Conservation (phyloP, 495 filamentous ascomycete species). For the Gamarada debralockiae region DNA sequence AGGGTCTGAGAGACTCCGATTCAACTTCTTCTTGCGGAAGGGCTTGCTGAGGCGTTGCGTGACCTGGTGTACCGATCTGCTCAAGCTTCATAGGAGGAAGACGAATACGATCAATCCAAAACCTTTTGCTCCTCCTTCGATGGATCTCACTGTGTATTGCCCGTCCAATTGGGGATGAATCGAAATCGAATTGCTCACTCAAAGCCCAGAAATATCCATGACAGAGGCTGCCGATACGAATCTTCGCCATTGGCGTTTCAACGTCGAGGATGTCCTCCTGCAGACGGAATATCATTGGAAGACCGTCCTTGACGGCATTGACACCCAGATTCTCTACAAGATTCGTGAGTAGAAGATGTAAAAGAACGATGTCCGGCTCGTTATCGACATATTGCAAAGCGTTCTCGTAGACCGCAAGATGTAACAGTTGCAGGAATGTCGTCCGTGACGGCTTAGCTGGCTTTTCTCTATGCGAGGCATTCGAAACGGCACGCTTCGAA, state of each 20-base stretch:
- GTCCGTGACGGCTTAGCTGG: slow-evolving; percentile 50
- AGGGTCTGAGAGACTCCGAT: slow-evolving; percentile 58
- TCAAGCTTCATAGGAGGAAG: slow-evolving; percentile 48
- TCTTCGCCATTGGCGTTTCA: slow-evolving; percentile 57
- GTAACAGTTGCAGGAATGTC: slow-evolving; percentile 77
- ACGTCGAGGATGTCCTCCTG: slow-evolving; percentile 76
- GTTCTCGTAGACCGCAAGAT: slow-evolving; percentile 83
- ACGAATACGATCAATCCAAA: slow-evolving; percentile 69
- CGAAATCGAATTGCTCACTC: slow-evolving; percentile 73
- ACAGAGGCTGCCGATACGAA: slow-evolving; percentile 76
- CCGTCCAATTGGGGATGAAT: slow-evolving; percentile 58
- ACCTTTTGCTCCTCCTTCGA: slow-evolving; percentile 60
- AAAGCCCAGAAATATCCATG: slow-evolving; percentile 84
- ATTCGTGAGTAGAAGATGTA: slow-evolving; percentile 69
- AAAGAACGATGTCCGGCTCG: slow-evolving; percentile 66
- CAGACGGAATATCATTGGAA: slow-evolving; percentile 84
- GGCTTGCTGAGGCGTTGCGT: slow-evolving; percentile 35
- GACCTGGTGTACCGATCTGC: slow-evolving; percentile 28
- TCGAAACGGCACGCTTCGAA: slow-evolving; percentile 66
- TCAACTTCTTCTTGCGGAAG: slow-evolving; percentile 47
- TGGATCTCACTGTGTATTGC: slow-evolving; percentile 73
- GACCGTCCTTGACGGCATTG: slow-evolving; percentile 70
- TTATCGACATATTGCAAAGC: slow-evolving; percentile 66
- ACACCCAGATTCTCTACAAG: slow-evolving; percentile 77
- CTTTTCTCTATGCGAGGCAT: slow-evolving; percentile 59